Conservation (phyloP, 495 filamentous ascomycete species). For the Aspergillus bridgeri region DNA sequence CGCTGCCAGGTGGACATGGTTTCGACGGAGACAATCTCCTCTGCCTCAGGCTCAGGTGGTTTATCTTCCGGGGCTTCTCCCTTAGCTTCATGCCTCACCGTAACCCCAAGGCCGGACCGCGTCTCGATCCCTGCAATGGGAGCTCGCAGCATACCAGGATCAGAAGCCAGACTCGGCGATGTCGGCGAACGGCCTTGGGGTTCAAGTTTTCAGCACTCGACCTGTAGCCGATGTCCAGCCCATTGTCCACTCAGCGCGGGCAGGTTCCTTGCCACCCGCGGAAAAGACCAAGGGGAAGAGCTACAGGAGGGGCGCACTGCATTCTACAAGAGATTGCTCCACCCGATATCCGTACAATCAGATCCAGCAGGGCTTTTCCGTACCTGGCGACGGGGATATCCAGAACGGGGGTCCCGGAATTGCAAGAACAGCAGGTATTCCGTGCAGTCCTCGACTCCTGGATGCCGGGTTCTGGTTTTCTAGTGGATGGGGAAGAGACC, state of each 20-base stretch:
- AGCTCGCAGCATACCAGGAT: background rate
- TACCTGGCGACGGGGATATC: background rate
- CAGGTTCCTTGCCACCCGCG: background rate
- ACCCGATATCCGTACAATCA: background rate
- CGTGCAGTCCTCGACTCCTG: background rate
- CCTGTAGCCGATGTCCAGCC: background rate
- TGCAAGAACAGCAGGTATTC: background rate
- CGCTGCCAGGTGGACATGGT: background rate
- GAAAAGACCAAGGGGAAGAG: background rate
- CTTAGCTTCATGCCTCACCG: background rate
- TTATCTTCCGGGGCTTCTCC: background rate
- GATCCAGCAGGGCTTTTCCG: background rate
- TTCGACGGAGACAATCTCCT: no score
- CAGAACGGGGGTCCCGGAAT: conserved; percentile 12
- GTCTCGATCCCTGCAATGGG: background rate
- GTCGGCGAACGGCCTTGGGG: background rate
- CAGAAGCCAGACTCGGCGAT: background rate
- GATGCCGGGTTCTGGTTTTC: background rate
- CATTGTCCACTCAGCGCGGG: background rate
- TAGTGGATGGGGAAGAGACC: background rate
- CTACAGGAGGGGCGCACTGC: background rate
- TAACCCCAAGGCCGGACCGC: background rate
- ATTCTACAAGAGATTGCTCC: background rate
- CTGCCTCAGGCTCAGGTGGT: background rate
- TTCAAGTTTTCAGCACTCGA: background rate